Evolutionary conservation across 73 alveolate species (phyloP).

Genomic region (Tetrahymena borealis): DNA sequence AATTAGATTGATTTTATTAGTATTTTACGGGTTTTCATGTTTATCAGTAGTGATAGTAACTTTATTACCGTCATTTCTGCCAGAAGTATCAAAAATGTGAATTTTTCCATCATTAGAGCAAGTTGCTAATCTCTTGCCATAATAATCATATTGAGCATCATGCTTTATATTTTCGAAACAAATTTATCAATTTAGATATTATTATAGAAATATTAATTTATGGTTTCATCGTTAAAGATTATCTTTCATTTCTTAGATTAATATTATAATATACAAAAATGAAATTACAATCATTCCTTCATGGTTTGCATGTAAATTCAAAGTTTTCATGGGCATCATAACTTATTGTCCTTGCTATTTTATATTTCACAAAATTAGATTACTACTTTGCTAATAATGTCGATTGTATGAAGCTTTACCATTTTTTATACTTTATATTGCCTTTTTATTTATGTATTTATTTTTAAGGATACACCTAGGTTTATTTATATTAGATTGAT

Average conservation of each 20-base stretch:
- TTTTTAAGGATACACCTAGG: background rate
- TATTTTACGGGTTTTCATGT: background rate
- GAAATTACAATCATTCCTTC: background rate
- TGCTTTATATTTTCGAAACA: background rate
- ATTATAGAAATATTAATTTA: too few relatives aligned
- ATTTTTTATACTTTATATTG: background rate
- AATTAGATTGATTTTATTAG: background rate
- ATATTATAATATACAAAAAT: background rate
- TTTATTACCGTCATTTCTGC: background rate
- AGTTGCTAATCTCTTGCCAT: constrained; percentile 57
- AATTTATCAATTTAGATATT: background rate
- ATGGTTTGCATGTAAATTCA: background rate
- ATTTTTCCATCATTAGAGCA: constrained; percentile 50
- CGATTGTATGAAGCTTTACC: background rate
- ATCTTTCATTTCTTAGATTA: too few relatives aligned
- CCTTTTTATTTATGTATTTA: too few relatives aligned
- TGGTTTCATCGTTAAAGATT: too few relatives aligned
- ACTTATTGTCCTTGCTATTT: background rate
- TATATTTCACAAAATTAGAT: background rate
- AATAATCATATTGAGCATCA: constrained; percentile 54
- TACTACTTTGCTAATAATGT: background rate
- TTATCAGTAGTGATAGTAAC: background rate
- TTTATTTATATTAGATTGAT: background rate
- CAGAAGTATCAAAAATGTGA: constrained; percentile 33
- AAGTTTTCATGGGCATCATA: background rate